A percentile compares a stretch with the other conserved stretches of the same genome.
Evolutionary conservation across 2,329 filamentous ascomycete species (phyloP).

Genomic region (Coniochaeta sp.): DNA sequence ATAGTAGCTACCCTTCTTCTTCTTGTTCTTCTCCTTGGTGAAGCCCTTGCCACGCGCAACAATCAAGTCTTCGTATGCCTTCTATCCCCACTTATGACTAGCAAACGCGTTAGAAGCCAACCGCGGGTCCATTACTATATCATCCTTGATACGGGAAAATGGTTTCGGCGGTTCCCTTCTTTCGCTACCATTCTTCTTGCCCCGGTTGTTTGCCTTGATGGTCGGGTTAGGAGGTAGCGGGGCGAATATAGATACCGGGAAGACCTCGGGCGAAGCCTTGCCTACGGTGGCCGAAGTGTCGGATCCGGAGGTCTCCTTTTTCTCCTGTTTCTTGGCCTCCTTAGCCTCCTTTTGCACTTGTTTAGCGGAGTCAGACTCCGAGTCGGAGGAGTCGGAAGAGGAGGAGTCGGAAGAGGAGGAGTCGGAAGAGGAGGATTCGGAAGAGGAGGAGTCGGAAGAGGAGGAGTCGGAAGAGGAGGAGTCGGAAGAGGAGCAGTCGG

Average conservation of each 20-base stretch:
- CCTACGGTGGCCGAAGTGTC: conserved; percentile 41
- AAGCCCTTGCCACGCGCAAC: conserved; percentile 94
- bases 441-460: too few relatives aligned
- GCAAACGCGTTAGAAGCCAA: conserved; percentile 76
- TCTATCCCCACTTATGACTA: conserved; percentile 79
- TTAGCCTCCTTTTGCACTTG: conserved; percentile 10
- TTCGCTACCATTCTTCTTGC: conserved; percentile 32
- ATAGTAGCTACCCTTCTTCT: conserved; percentile 83
- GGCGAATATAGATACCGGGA: conserved; percentile 27
- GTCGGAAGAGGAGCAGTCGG: too few relatives aligned
- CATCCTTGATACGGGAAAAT: conserved; percentile 70
- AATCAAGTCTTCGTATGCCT: conserved; percentile 79
- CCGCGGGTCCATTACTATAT: conserved; percentile 58
- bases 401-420: conserved; percentile 27
- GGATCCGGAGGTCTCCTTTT: conserved; percentile 18
- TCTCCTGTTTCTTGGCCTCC: conserved; percentile 15
- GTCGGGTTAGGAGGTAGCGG: conserved; percentile 46
- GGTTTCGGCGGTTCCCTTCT: conserved; percentile 53
- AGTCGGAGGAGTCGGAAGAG: conserved; percentile 29
- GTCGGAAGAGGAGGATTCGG: conserved; percentile 12
- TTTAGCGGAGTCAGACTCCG: conserved; percentile 22
- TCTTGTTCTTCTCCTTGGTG: conserved; percentile 99
- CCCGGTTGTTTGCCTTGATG: conserved; percentile 29
- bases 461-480: too few relatives aligned
- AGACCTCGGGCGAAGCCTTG: conserved; percentile 42